These are phyloP conservation scores for Waltergamsia citrina DNA, from an alignment of 2,329 filamentous ascomycete species.

Conservation along the genomic window DNA sequence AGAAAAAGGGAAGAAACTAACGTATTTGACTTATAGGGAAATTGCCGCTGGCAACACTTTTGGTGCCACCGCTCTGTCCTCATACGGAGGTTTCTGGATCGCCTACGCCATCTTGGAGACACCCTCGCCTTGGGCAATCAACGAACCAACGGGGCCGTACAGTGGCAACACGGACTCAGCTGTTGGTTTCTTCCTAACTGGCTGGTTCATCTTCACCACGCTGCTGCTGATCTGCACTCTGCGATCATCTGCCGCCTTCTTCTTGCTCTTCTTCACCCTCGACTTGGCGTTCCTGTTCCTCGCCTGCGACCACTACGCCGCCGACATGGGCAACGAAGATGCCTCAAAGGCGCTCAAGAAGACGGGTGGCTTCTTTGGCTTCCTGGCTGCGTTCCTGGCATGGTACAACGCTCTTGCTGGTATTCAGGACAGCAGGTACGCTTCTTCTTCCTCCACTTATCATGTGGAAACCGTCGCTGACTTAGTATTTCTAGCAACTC, in stretches of 20 bases:
- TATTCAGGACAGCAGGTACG: constrained; percentile 62
- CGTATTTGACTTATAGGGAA: constrained; percentile 45
- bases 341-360: constrained; percentile 46
- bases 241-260: constrained; percentile 70
- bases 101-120: constrained; percentile 64
- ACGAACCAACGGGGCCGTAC: constrained; percentile 34
- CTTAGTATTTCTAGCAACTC: constrained; percentile 48
- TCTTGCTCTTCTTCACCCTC: constrained; percentile 66
- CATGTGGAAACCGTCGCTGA: not conserved
- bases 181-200: constrained; percentile 64
- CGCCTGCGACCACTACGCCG: constrained; percentile 50
- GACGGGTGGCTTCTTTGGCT: constrained; percentile 71
- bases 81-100: constrained; percentile 81
- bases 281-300: constrained; percentile 69
- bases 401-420: constrained; percentile 85
- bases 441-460: constrained; percentile 8
- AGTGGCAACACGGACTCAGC: constrained; percentile 38
- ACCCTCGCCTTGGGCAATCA: constrained; percentile 51
- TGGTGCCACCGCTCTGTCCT: constrained; percentile 71
- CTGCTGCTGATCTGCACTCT: constrained; percentile 66
- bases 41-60: constrained; percentile 85
- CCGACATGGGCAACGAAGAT: constrained; percentile 36
- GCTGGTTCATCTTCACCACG: constrained; percentile 82
- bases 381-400: constrained; percentile 69
- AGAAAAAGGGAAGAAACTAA: constrained; percentile 1